These are phyloP conservation scores for Jamesozyma piceae DNA, from an alignment of 805 yeast genomes.

Conservation along the genomic window DNA sequence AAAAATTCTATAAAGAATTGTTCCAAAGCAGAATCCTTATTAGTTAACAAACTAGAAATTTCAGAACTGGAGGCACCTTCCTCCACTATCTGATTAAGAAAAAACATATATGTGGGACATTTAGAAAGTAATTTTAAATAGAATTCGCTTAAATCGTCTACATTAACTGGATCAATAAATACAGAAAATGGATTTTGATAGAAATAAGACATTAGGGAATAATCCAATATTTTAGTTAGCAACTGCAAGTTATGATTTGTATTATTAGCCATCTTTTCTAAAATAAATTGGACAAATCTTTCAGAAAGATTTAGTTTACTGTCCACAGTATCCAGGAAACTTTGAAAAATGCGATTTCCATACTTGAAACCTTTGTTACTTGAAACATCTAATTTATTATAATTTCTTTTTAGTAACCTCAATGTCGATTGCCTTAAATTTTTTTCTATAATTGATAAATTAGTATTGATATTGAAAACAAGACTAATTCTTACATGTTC, in stretches of 20 bases:
- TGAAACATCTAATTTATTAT: slow-evolving; percentile 24
- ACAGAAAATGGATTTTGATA: slow-evolving; percentile 29
- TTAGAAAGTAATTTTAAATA: slow-evolving; percentile 21
- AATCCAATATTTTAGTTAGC: slow-evolving; percentile 27
- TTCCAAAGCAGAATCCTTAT: slow-evolving; percentile 19
- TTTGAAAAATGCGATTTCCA: slow-evolving; percentile 27
- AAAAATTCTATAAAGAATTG: slow-evolving; percentile 28
- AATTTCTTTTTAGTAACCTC: slow-evolving; percentile 23
- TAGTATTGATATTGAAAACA: slow-evolving; percentile 28
- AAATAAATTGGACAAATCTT: slow-evolving; percentile 23
- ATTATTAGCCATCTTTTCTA: slow-evolving; percentile 28
- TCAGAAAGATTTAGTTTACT: slow-evolving; percentile 28
- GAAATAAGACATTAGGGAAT: slow-evolving; percentile 29
- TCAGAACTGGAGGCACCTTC: slow-evolving; percentile 23
- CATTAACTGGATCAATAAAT: slow-evolving; percentile 29
- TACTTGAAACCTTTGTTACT: slow-evolving; percentile 28
- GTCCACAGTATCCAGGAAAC: slow-evolving; percentile 29
- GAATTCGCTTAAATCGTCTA: slow-evolving; percentile 20
- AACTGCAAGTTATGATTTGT: slow-evolving; percentile 26
- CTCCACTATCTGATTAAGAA: slow-evolving; percentile 24
- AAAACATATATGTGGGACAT: slow-evolving; percentile 30
- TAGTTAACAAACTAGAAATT: slow-evolving; percentile 18
- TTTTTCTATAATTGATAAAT: slow-evolving; percentile 27
- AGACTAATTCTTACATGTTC: slow-evolving; percentile 22
- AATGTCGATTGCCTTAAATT: slow-evolving; percentile 27